These are phyloP conservation scores for Kickxella alabastrina DNA, from an alignment of 192 early-diverging fungal species.

Conservation along the genomic window DNA sequence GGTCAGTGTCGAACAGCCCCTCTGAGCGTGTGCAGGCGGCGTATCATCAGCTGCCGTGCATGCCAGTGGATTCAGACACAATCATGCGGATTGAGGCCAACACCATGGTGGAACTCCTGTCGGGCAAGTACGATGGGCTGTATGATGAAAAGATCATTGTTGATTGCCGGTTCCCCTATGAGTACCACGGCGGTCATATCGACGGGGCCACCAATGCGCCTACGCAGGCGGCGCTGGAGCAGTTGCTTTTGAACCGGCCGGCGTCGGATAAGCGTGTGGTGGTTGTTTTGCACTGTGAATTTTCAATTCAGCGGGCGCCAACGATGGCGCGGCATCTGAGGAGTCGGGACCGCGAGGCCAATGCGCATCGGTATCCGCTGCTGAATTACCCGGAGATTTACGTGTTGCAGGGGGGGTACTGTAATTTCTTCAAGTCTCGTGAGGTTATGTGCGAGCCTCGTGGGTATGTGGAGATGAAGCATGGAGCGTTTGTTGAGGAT, in stretches of 20 bases:
- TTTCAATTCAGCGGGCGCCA: constrained; percentile 74
- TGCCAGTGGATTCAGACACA: constrained; percentile 54
- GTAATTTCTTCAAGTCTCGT: constrained; percentile 61
- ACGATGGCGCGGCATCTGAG: constrained; percentile 77
- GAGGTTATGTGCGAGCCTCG: constrained; percentile 67
- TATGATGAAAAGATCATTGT: constrained; percentile 67
- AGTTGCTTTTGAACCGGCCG: constrained; percentile 56
- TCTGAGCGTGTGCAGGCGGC: constrained; percentile 39
- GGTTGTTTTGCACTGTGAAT: constrained; percentile 86
- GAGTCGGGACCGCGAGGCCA: constrained; percentile 68
- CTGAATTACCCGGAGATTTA: constrained; percentile 84
- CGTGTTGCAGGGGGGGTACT: constrained; percentile 81
- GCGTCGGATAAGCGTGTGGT: constrained; percentile 50
- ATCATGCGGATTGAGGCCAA: constrained; percentile 60
- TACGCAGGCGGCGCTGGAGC: constrained; percentile 56
- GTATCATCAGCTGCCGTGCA: constrained; percentile 55
- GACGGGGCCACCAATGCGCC: constrained; percentile 67
- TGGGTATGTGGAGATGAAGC: constrained; percentile 77
- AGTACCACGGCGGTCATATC: constrained; percentile 85
- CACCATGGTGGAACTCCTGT: constrained; percentile 62
- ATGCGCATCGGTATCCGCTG: constrained; percentile 66
- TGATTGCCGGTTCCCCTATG: constrained; percentile 86
- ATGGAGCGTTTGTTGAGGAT: constrained; percentile 56
- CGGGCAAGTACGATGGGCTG: constrained; percentile 56
- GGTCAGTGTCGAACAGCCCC: no score